Evolutionary conservation across 1,284 basidiomycete genomes (phyloP).

Genomic region (Pyrrhoderma lamaoense): DNA sequence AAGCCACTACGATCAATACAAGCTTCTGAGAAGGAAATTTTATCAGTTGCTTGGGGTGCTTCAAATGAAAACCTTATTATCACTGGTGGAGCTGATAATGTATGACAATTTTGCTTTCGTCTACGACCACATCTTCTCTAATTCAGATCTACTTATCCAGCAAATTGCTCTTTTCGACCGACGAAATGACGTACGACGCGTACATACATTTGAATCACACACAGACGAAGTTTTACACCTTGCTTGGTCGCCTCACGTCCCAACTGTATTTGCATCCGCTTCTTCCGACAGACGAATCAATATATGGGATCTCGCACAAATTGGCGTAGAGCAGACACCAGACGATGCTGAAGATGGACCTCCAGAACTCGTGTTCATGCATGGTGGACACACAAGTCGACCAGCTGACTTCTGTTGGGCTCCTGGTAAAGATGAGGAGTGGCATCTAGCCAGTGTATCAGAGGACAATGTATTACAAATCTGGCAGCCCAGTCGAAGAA

Average conservation of each 20-base stretch:
- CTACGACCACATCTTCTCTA: background rate
- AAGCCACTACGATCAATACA: slow-evolving; percentile 71
- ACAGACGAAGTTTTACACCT: slow-evolving; percentile 93
- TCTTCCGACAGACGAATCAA: slow-evolving; percentile 91
- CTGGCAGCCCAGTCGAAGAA: slow-evolving; percentile 82
- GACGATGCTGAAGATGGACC: slow-evolving; percentile 98
- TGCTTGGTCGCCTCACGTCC: slow-evolving; percentile 91
- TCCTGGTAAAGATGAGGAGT: slow-evolving; percentile 64
- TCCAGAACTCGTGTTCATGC: slow-evolving; percentile 88
- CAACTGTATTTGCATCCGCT: slow-evolving; percentile 87
- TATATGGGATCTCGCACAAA: slow-evolving; percentile 91
- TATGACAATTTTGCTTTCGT: slow-evolving; percentile 27
- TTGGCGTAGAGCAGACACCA: slow-evolving; percentile 94
- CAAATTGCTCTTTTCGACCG: slow-evolving; percentile 88
- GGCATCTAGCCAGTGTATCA: slow-evolving; percentile 71
- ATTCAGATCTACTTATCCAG: slow-evolving; percentile 34
- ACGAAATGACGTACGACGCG: slow-evolving; percentile 69
- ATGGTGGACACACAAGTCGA: slow-evolving; percentile 80
- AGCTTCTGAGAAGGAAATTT: slow-evolving; percentile 88
- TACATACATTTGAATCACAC: slow-evolving; percentile 92
- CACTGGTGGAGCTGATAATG: slow-evolving; percentile 93
- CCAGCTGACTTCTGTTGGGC: slow-evolving; percentile 85
- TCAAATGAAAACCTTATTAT: slow-evolving; percentile 78
- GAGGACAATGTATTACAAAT: slow-evolving; percentile 87
- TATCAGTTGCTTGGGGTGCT: slow-evolving; percentile 88